These are phyloP conservation scores for Claviceps purpurea DNA, from an alignment of 2,329 filamentous ascomycete genomes.

Conservation along the genomic window DNA sequence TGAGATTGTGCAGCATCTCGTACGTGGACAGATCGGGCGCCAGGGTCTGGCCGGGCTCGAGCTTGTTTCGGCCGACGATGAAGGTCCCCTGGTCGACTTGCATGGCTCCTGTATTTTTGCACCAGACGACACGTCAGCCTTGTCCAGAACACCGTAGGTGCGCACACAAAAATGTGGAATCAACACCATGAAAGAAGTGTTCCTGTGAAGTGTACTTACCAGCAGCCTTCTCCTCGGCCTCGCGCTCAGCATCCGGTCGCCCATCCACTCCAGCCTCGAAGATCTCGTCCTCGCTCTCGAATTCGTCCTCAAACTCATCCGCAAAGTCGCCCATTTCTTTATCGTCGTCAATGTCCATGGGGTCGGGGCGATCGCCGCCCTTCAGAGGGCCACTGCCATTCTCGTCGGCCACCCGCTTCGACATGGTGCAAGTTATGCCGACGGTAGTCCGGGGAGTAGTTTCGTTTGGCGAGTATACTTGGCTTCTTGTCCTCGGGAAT, in stretches of 20 bases:
- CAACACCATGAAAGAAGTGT: neutral
- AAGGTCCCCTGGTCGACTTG: slow-evolving; percentile 90
- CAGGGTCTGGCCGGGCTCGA: slow-evolving; percentile 81
- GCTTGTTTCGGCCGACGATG: slow-evolving; percentile 85
- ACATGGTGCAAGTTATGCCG: slow-evolving; percentile 28
- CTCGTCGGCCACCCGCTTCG: slow-evolving; percentile 41
- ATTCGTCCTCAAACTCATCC: slow-evolving; percentile 88
- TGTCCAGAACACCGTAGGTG: no score
- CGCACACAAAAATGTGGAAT: neutral
- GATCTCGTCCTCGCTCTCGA: slow-evolving; percentile 81
- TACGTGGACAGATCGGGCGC: slow-evolving; percentile 90
- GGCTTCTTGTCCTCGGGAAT: no score
- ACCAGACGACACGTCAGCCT: neutral
- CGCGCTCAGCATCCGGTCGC: slow-evolving; percentile 78
- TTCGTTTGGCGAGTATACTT: no score
- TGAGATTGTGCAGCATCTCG: slow-evolving; percentile 91
- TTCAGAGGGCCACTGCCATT: slow-evolving; percentile 40
- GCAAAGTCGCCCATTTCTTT: slow-evolving; percentile 72
- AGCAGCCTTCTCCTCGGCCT: slow-evolving; percentile 72
- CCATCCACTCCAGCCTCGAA: slow-evolving; percentile 91
- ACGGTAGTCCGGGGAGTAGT: no score
- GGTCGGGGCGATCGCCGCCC: slow-evolving; percentile 45
- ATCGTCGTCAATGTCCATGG: slow-evolving; percentile 49
- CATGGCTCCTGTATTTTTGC: slow-evolving; percentile 45
- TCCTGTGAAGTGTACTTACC: neutral